Percentiles rank a stretch among this genome's conserved stretches.
Conservation (phyloP, 768 basidiomycete species). For the Boletus reticulatus region DNA sequence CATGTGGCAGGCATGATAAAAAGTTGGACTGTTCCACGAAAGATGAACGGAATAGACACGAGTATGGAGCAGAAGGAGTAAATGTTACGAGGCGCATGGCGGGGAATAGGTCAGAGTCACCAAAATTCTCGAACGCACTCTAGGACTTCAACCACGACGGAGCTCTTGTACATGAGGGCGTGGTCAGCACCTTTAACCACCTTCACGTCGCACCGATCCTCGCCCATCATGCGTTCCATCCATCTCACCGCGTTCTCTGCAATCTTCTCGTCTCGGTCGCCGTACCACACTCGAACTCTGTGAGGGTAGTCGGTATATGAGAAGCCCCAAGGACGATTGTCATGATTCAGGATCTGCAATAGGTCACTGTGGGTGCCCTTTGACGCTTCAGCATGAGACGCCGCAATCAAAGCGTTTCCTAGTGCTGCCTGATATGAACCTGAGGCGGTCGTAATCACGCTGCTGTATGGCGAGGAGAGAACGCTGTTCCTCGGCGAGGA, state of each 20-base stretch:
- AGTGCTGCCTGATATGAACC: conserved; percentile 58
- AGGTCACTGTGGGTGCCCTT: conserved; percentile 91
- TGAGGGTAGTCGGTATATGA: conserved; percentile 79
- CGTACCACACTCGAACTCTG: conserved; percentile 85
- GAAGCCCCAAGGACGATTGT: conserved; percentile 88
- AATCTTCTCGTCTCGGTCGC: conserved; percentile 91
- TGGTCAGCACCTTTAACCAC: conserved; percentile 90
- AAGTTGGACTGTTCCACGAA: conserved; percentile 15
- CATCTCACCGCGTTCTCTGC: conserved; percentile 86
- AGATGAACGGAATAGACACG: conserved; percentile 5
- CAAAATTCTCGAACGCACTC: conserved; percentile 65
- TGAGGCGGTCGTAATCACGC: conserved; percentile 25
- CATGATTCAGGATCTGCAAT: conserved; percentile 87
- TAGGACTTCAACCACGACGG: conserved; percentile 81
- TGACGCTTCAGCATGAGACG: conserved; percentile 92
- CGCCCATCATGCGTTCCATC: conserved; percentile 86
- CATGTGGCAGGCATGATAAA: background rate
- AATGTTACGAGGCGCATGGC: conserved; percentile 2
- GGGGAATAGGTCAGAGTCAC: conserved; percentile 25
- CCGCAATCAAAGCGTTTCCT: conserved; percentile 89
- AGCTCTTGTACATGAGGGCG: conserved; percentile 88
- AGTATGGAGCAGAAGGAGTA: conserved; percentile 18
- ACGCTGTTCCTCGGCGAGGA: conserved; percentile 52
- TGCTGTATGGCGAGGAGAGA: conserved; percentile 28
- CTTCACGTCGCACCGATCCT: conserved; percentile 70